Base-by-base conservation (phyloP, 331 rosid genomes). In the Dryas integrifolia region DNA sequence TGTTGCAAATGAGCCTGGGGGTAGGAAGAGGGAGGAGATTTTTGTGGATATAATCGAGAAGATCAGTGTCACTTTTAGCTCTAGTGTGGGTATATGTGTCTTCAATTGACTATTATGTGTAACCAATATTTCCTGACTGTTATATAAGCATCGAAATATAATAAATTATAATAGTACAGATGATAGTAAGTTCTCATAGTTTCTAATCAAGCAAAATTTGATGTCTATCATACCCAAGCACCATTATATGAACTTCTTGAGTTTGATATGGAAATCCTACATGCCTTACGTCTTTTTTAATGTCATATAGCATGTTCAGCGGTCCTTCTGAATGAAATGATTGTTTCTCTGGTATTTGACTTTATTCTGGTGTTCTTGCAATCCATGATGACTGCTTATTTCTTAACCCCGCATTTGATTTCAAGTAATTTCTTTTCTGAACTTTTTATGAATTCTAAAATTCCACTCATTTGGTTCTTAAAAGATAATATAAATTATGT, bases 31-130 rank as follows among this genome's bases (percentile, higher is more conserved):
- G 85, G 97, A 92, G 85, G 97, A 89, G 81, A 92, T 92, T 63
- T 92, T 89, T 82, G 97, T 92, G 24, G 97, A 89, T 75, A 88
- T 92, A 78, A 92, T 92, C 56, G 97, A 92, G 88, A 92, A 92
- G 87, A 92, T 92, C 90, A 92, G 96, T 82, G 82, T 89, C 64
- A 92, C 97, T 76, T 89, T 92, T 71, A 89, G 97, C 84, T 92
- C 96, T 21, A 92, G 96, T 66, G 97, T 92, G 82, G 65, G 97
- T 82, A 74, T 73, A 69, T 75, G 14, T 75, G 68, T 74, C 74
- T 76, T 60, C 16, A 61, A 55, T 47, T 65, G 74, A 72, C 67
- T 65, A 14, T 43, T 70, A 55, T 58, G 43, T 57, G 14, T 7
- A 24, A 14, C 26, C 75, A n/a, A 16, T 71, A 16, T 41, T 26